These are phyloP conservation scores for Solanum bulbocastanum DNA, from an alignment of 257 asterid genomes.

Conservation along the genomic window DNA sequence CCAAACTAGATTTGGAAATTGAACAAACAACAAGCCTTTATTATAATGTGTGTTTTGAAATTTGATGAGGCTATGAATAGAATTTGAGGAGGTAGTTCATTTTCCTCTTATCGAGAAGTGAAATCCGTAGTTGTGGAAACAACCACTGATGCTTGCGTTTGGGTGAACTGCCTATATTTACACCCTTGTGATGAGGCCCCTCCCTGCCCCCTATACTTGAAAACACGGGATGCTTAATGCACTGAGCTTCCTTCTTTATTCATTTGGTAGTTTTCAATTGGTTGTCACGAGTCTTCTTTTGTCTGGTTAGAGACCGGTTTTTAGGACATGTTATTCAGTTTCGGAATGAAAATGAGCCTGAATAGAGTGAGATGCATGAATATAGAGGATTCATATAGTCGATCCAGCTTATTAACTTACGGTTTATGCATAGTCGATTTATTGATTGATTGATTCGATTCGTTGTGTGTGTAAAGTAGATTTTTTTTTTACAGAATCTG, in stretches of 20 bases:
- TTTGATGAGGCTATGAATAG: constrained; percentile 1
- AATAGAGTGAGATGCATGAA: neutral
- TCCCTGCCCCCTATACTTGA: neutral
- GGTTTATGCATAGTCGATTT: neutral
- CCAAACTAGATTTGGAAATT: neutral
- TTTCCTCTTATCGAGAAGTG: neutral
- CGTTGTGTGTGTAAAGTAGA: neutral
- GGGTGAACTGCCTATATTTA: neutral
- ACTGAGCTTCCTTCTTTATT: neutral
- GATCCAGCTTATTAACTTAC: neutral
- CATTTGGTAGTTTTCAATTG: neutral
- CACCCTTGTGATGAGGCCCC: neutral
- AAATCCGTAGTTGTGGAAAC: neutral
- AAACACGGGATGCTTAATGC: neutral
- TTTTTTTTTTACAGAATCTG: neutral
- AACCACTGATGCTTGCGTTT: neutral
- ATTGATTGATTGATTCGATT: neutral
- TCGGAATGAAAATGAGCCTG: neutral
- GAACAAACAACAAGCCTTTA: neutral
- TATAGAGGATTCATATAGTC: neutral
- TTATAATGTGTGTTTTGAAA: neutral
- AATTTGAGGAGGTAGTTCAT: neutral
- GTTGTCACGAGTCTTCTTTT: neutral
- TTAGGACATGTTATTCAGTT: neutral
- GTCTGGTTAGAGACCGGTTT: neutral